Percentiles rank a stretch among this genome's conserved stretches.
These are phyloP conservation scores for Talaromyces marneffei DNA, from an alignment of 2,329 filamentous ascomycete genomes.

Conservation along the genomic window DNA sequence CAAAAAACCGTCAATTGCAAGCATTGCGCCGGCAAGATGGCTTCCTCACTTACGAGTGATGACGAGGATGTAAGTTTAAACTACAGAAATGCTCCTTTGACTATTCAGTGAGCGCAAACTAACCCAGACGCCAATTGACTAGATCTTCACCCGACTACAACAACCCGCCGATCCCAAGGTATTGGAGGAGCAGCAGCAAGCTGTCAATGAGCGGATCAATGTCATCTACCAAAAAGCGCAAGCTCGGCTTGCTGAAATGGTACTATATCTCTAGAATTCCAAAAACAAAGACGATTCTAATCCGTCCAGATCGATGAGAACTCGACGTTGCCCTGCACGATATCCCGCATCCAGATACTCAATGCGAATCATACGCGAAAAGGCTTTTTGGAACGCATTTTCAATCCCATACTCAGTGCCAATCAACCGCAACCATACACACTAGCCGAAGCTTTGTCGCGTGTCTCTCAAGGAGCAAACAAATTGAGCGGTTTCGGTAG, in stretches of 20 bases:
- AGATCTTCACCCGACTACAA: constrained; percentile 35
- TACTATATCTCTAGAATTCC: constrained; percentile 31
- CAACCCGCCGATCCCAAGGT: constrained; percentile 55
- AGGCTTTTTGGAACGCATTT: constrained; percentile 73
- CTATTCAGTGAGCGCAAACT: neutral
- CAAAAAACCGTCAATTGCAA: neutral
- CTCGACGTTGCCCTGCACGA: constrained; percentile 76
- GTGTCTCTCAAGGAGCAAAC: constrained; percentile 63
- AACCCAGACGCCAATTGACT: constrained; percentile 2
- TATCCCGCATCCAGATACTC: constrained; percentile 78
- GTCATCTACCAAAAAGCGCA: constrained; percentile 59
- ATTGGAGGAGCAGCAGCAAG: constrained; percentile 54
- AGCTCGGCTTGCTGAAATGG: constrained; percentile 59
- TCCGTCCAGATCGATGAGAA: constrained; percentile 65
- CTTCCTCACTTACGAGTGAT: constrained; percentile 36
- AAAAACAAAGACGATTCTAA: neutral
- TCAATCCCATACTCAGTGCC: constrained; percentile 68
- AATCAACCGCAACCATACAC: constrained; percentile 66
- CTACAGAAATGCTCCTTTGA: neutral
- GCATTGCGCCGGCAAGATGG: constrained; percentile 31
- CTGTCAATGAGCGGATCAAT: constrained; percentile 54
- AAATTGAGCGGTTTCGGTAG: constrained; percentile 77
- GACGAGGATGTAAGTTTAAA: constrained; percentile 35
- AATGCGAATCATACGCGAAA: constrained; percentile 78
- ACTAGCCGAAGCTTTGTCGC: constrained; percentile 69